Evolutionary conservation across 441 rosid species (phyloP).

Genomic region (Euphorbia schlechtendalii): DNA sequence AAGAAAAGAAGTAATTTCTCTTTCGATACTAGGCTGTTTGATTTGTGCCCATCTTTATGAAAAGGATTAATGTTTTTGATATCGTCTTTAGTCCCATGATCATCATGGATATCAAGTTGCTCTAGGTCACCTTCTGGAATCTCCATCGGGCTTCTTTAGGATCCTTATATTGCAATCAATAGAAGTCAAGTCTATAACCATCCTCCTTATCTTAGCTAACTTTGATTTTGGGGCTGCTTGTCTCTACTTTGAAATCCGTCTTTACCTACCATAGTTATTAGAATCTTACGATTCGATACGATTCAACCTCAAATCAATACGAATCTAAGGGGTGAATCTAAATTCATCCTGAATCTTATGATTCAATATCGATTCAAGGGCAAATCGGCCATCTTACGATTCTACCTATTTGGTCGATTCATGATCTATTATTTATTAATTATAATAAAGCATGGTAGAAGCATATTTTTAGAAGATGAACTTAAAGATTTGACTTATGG

Average conservation of each 20-base stretch:
- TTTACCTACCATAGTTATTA: neutral
- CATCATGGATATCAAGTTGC: neutral
- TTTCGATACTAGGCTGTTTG: neutral
- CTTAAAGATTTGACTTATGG: no score
- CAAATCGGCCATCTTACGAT: no score
- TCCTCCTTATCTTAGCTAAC: neutral
- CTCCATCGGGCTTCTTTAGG: neutral
- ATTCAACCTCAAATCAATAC: no score
- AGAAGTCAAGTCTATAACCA: neutral
- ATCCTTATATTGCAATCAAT: neutral
- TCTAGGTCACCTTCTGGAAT: neutral
- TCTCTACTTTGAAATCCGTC: neutral
- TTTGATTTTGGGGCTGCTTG: neutral
- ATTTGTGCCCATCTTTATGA: neutral
- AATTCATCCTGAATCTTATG: no score
- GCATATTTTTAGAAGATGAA: no score
- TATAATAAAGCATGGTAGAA: no score
- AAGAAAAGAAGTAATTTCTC: neutral
- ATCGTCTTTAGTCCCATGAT: neutral
- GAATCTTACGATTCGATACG: no score
- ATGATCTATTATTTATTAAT: no score
- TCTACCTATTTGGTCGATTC: no score
- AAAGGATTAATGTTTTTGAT: neutral
- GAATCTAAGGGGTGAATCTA: no score
- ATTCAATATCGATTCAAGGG: no score